Conservation (phyloP, 306 rosid species). For the Pyrus betulifolia region DNA sequence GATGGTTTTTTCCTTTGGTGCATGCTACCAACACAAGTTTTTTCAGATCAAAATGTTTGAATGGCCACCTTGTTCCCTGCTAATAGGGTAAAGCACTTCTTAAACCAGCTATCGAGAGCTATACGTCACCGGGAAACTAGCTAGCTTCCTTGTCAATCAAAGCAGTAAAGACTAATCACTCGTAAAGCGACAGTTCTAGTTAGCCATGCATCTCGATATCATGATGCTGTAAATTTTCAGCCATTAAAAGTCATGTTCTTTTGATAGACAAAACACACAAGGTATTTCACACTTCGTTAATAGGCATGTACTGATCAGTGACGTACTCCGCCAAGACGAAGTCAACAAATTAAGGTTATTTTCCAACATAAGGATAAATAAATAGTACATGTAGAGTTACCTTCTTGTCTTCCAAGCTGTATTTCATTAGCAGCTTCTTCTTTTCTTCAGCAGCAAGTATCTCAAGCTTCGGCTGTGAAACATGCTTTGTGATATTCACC, state of each 20-base stretch:
- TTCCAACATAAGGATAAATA: too few species aligned
- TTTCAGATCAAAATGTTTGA: background rate
- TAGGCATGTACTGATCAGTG: too few species aligned
- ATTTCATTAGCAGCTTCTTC: slow-evolving; percentile 23
- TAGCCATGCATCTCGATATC: background rate
- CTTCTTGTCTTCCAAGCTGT: slow-evolving; percentile 35
- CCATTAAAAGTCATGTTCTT: background rate
- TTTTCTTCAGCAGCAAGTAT: slow-evolving; percentile 30
- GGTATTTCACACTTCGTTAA: background rate
- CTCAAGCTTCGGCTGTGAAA: slow-evolving; percentile 36
- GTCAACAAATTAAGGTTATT: too few species aligned
- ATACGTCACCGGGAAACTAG: background rate
- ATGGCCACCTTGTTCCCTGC: background rate
- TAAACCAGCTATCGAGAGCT: background rate
- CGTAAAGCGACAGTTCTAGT: background rate
- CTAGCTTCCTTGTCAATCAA: background rate
- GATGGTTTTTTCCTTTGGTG: background rate
- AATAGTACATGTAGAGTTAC: slow-evolving; percentile 4
- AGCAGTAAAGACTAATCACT: background rate
- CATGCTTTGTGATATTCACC: slow-evolving; percentile 40
- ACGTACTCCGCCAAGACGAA: too few species aligned
- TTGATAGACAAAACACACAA: too few species aligned
- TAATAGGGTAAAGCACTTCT: background rate
- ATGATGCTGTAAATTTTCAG: background rate
- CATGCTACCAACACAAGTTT: background rate